A percentile compares a stretch with the other conserved stretches of the same genome.
Conservation (phyloP, 345 rosid genomes). For the Firmiana major region DNA sequence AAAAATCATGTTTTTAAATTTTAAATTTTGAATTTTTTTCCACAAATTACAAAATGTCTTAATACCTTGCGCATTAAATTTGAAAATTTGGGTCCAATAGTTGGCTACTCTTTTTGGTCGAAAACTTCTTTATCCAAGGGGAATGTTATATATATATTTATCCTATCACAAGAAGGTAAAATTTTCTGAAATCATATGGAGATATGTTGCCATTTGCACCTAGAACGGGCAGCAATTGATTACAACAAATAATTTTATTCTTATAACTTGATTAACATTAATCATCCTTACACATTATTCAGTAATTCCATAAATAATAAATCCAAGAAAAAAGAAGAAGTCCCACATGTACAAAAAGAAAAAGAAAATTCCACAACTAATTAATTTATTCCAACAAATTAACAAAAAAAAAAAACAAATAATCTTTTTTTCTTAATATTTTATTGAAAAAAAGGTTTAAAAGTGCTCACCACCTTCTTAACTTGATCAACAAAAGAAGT, state of each 20-base stretch:
- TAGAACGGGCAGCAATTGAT: too few species aligned
- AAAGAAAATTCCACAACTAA: neutral
- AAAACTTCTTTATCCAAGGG: too few species aligned
- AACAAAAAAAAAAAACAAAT: neutral
- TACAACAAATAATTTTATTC: neutral
- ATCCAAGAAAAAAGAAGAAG: neutral
- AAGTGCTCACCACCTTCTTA: conserved; percentile 52
- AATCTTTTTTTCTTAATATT: too few species aligned
- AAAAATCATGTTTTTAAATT: too few species aligned
- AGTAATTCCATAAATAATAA: conserved; percentile 8
- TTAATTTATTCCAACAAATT: neutral
- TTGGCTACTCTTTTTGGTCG: too few species aligned
- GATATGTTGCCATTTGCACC: too few species aligned
- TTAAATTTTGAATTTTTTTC: too few species aligned
- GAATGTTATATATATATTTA: too few species aligned
- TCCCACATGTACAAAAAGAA: conserved; percentile 7
- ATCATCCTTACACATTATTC: conserved; percentile 8
- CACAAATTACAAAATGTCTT: too few species aligned
- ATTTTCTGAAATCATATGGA: too few species aligned
- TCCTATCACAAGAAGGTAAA: neutral
- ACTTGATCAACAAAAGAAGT: conserved; percentile 46
- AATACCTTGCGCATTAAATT: too few species aligned
- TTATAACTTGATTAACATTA: neutral
- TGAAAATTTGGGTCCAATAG: too few species aligned
- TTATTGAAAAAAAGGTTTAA: conserved; percentile 53